phyloP scores from a whole-genome alignment of 495 filamentous ascomycete genomes.

The Mytilinidion resinicola region DNA sequence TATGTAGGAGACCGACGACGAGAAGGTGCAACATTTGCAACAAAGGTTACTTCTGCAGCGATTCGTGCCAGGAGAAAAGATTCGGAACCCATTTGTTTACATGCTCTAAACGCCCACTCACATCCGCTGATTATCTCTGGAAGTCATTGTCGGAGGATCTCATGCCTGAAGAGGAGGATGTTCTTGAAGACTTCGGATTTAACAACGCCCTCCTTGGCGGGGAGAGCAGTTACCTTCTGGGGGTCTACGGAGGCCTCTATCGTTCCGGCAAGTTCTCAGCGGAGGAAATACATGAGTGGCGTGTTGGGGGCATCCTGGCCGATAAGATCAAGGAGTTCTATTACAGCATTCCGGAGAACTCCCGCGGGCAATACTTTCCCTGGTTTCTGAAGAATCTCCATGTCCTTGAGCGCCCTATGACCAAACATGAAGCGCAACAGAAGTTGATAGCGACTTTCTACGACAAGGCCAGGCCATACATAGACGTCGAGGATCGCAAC shows the following conservation, averaged over 20 bases:
- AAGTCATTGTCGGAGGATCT: slow-evolving; percentile 24
- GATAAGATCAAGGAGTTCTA: slow-evolving; percentile 27
- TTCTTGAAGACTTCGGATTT: slow-evolving; percentile 34
- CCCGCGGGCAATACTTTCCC: slow-evolving; percentile 30
- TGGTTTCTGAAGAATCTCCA: slow-evolving; percentile 32
- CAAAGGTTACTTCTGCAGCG: slow-evolving; percentile 30
- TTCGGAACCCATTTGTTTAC: slow-evolving; percentile 26
- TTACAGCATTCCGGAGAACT: slow-evolving; percentile 19
- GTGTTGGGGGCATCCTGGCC: slow-evolving; percentile 25
- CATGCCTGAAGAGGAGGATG: slow-evolving; percentile 29
- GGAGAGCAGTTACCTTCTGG: slow-evolving; percentile 23
- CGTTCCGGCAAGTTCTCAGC: slow-evolving; percentile 22
- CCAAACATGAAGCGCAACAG: slow-evolving; percentile 27
- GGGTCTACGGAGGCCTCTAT: slow-evolving; percentile 28
- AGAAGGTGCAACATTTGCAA: slow-evolving; percentile 31
- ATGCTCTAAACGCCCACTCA: slow-evolving; percentile 30
- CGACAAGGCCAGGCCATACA: slow-evolving; percentile 31
- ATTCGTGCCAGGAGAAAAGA: slow-evolving; percentile 31
- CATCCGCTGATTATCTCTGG: slow-evolving; percentile 33
- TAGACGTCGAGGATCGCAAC: slow-evolving; percentile 30
- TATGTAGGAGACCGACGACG: slow-evolving; percentile 19
- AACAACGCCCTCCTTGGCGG: slow-evolving; percentile 16
- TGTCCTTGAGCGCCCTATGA: slow-evolving; percentile 30
- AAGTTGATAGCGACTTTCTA: slow-evolving; percentile 29
- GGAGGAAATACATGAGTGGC: slow-evolving; percentile 31